Base-by-base conservation (phyloP, 805 yeast genomes). In the Candida succiphila region DNA sequence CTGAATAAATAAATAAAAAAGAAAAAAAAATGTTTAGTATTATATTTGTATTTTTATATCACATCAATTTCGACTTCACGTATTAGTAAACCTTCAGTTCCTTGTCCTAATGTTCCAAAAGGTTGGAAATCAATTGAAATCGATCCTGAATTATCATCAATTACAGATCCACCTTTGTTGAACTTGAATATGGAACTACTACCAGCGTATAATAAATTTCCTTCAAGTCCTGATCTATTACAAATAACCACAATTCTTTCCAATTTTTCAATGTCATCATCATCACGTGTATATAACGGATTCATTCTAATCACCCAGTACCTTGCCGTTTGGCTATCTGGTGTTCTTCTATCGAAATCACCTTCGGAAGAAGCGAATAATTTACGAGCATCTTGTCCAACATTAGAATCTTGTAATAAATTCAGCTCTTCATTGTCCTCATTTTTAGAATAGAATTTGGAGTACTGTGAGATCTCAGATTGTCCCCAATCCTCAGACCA, bases 151-250 rank as follows among this genome's bases (percentile, higher is more conserved):
- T 48, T 54, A 5, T 23, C 27, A 21, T 53, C 50, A 1, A 43
- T 45, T 15, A 37, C 34, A 14, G 44, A 35, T 1, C 49, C 48
- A 4, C 46, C 42, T 0, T 72, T 73, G 39, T 64, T 64, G 43
- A 81, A 79, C 39, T 70, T 67, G 28, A 72, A 52, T 4, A 84
- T 71, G 17, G 68, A 63, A 3, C 75, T 61, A 1, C 83, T 67
- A 4, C 94, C 89, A 1, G 78, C 86, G 41, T 79, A 85, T 40
- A 75, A 53, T 2, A 75, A 68, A 27, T 67, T 71, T 31, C 64
- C 76, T 49, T 87, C 96, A n/a, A 78, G 59, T 0, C 96, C 96
- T 8, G 72, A 60, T 40, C 96, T 61, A 50, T 87, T 86, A 44
- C 86, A 74, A 5, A 75, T 48, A 0, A 79, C 69, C 10, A 79